These are phyloP conservation scores for Polysphondylium violaceum DNA, from an alignment of 78 protist species.

Conservation along the genomic window DNA sequence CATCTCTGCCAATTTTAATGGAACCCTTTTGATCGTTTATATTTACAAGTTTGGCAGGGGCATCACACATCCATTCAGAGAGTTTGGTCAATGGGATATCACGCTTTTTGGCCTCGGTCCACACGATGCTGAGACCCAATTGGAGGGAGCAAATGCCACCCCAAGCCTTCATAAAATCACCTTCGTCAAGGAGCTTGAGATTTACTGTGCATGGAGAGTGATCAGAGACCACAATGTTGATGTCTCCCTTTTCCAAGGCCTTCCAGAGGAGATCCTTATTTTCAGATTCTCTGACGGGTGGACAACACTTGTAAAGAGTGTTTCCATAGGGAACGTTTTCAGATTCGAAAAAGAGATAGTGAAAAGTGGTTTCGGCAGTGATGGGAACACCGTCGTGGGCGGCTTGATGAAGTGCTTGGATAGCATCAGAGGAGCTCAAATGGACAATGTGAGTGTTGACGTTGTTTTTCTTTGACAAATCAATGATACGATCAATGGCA, in stretches of 20 bases:
- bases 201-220: constrained; percentile 83
- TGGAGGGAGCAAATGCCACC: constrained; percentile 78
- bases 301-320: constrained; percentile 79
- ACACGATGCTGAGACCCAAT: constrained; percentile 56
- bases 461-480: constrained; percentile 1
- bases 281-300: constrained; percentile 66
- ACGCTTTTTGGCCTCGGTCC: constrained; percentile 46
- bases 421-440: constrained; percentile 46
- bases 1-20: constrained; percentile 78
- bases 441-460: constrained; percentile 68
- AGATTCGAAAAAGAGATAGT: constrained; percentile 48
- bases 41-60: constrained; percentile 44
- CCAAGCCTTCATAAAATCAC: constrained; percentile 83
- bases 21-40: constrained; percentile 75
- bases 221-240: constrained; percentile 59
- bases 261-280: constrained; percentile 67
- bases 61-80: constrained; percentile 24
- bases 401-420: constrained; percentile 1
- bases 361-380: constrained; percentile 74
- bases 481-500: constrained; percentile 49
- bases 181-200: constrained; percentile 42
- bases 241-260: constrained; percentile 24
- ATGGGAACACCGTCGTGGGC: constrained; percentile 26
- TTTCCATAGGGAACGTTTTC: constrained; percentile 63
- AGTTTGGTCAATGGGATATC: background rate